Conservation (phyloP, 1,284 basidiomycete species). For the Puccinia brachypodii region DNA sequence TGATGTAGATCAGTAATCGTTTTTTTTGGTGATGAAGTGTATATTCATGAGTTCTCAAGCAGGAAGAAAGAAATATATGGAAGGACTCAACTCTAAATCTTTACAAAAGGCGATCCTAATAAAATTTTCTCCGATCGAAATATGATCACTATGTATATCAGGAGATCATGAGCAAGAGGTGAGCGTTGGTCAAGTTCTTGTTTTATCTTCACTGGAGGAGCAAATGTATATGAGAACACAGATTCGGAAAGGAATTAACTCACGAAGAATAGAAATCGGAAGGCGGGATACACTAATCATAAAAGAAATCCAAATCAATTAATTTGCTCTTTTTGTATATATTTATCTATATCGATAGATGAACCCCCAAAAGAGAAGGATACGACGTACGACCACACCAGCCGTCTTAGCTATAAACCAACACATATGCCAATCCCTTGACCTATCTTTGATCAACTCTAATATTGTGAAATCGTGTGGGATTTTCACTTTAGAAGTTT, state of each 20-base stretch:
- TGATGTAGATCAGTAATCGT: neutral
- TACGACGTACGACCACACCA: constrained; percentile 29
- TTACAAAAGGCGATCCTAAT: constrained; percentile 53
- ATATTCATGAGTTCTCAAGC: constrained; percentile 49
- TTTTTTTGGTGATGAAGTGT: constrained; percentile 58
- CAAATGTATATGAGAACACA: no score
- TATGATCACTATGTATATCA: constrained; percentile 34
- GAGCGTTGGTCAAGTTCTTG: no score
- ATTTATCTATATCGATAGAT: neutral
- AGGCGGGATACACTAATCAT: constrained; percentile 22
- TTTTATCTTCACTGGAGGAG: neutral
- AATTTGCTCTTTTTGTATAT: no score
- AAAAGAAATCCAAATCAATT: neutral
- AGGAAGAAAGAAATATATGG: constrained; percentile 57
- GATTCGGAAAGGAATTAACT: neutral
- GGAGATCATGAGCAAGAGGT: constrained; percentile 12
- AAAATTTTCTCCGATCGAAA: constrained; percentile 54
- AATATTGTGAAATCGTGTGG: constrained; percentile 31
- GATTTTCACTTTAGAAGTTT: constrained; percentile 18
- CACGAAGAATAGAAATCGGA: constrained; percentile 41
- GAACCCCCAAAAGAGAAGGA: neutral
- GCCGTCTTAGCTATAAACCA: constrained; percentile 45
- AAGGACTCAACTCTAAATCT: constrained; percentile 58
- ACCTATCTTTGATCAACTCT: constrained; percentile 13
- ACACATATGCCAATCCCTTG: constrained; percentile 45